Base-by-base conservation (phyloP, 2,329 filamentous ascomycete species). In the Diaporthe destruens region DNA sequence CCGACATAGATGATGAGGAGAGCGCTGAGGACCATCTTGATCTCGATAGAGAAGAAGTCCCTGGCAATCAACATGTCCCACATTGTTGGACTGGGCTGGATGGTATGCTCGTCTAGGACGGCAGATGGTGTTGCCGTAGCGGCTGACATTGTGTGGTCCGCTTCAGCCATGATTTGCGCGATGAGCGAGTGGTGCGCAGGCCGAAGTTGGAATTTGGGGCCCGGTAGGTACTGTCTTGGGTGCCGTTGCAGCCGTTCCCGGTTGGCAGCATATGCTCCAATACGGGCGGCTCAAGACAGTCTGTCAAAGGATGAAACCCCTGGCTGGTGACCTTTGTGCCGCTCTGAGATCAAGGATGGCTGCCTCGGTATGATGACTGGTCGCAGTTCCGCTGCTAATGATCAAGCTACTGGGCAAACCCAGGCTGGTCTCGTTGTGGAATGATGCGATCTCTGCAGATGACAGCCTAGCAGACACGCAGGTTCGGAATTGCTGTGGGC, bases 1-100 rank as follows among this genome's bases (percentile, higher is more conserved):
- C 93, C 94, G 6, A 94, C 87, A 82, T 93, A 96, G 79, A 98
- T 97, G 69, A 95, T 94, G 75, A 93, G 91, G 20, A 98, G 82
- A 18, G 95, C 92, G 36, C 93, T 92, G 73, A 91, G 79, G 71
- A 89, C 80, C 57, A 90, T 84, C 75, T 85, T 85, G 20, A 79
- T 72, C 74, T 89, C 84, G 14, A 89, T 81, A 0, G 84, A 61
- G 49, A 89, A 77, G 71, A 86, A 82, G 71, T 85, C 82, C 55
- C 68, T 72, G 20, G 59, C 56, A 11, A 55, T 42, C 12, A 72
- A 32, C 9, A 72, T 44, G 4, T 71, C 57, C 73, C 73, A 71
- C 23, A 72, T 47, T 5, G 57, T 72, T 14, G 69, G 71, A 2
- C 44, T 16, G 34, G 66, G 36, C 20, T 34, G 47, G 14, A 70